A percentile compares a stretch with the other conserved stretches of the same genome.
Evolutionary conservation across 176 grass and related monocot species (phyloP).

Genomic region (Calamus simplicifolius): DNA sequence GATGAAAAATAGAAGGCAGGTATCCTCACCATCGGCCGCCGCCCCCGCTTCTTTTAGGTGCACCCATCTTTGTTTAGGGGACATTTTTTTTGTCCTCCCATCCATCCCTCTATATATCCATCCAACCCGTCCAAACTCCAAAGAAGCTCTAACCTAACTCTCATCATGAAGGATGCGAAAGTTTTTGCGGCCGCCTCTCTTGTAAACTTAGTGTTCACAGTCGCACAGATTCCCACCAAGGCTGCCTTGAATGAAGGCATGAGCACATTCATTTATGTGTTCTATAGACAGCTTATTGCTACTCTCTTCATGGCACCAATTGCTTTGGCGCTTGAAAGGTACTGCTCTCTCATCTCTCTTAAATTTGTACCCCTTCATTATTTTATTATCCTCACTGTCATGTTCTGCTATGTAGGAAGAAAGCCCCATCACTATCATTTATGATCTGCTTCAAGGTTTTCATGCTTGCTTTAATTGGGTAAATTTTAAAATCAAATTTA

Average conservation of each 20-base stretch:
- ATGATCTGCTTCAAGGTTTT: slow-evolving; percentile 53
- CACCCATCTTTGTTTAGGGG: too few species aligned
- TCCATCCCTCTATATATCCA: too few species aligned
- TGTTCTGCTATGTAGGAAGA: slow-evolving; percentile 25
- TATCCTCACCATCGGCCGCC: too few species aligned
- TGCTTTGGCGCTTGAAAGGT: slow-evolving; percentile 54
- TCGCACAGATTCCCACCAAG: slow-evolving; percentile 53
- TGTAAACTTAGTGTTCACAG: slow-evolving; percentile 53
- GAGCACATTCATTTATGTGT: slow-evolving; percentile 57
- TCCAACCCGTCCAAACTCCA: too few species aligned
- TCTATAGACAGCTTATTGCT: slow-evolving; percentile 57
- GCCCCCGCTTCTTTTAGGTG: too few species aligned
- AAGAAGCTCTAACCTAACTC: too few species aligned
- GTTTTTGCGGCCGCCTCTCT: slow-evolving; percentile 28
- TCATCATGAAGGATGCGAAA: slow-evolving; percentile 25
- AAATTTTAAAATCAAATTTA: neutral
- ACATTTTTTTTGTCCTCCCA: too few species aligned
- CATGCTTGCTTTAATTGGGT: slow-evolving; percentile 55
- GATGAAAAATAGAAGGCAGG: too few species aligned
- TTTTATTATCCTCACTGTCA: too few species aligned
- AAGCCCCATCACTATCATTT: slow-evolving; percentile 41
- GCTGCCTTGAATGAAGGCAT: slow-evolving; percentile 47
- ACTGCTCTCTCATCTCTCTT: neutral
- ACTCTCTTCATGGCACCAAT: slow-evolving; percentile 45
- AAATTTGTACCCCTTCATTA: too few species aligned